Evolutionary conservation across 1,139 yeast species (phyloP).

Genomic region (Protomyces arabidopsidicola): DNA sequence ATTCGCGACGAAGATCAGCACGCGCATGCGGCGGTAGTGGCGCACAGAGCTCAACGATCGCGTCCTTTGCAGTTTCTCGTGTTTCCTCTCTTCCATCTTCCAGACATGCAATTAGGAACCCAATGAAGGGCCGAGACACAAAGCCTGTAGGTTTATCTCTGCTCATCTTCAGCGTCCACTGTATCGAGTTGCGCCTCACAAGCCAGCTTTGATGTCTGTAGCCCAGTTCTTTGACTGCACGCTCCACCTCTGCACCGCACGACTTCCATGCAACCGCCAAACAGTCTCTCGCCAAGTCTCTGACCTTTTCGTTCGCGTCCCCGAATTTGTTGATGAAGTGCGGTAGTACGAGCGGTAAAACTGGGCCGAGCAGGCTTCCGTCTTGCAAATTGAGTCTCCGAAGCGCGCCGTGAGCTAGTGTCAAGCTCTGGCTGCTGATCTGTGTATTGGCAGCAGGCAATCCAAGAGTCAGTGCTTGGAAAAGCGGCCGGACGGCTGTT

Average conservation of each 20-base stretch:
- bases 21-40: conserved; percentile 45
- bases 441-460: conserved; percentile 15
- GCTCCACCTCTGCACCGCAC: conserved; percentile 55
- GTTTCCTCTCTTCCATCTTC: conserved; percentile 41
- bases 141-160: conserved; percentile 40
- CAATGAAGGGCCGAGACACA: conserved; percentile 46
- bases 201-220: conserved; percentile 45
- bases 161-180: conserved; percentile 39
- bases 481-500: conserved; percentile 15
- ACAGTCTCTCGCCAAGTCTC: conserved; percentile 53
- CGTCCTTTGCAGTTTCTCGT: conserved; percentile 39
- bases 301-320: conserved; percentile 47
- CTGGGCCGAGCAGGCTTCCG: conserved; percentile 49
- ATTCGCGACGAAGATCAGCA: conserved; percentile 50
- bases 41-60: conserved; percentile 45
- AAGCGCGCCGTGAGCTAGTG: conserved; percentile 64
- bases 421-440: conserved; percentile 42
- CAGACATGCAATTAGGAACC: conserved; percentile 44
- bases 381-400: conserved; percentile 75
- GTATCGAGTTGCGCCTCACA: conserved; percentile 47
- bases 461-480: conserved; percentile 11
- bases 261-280: conserved; percentile 66
- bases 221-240: conserved; percentile 49
- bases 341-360: conserved; percentile 54
- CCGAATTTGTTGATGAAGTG: conserved; percentile 52